These are phyloP conservation scores for Aechmea fasciata DNA, from an alignment of 176 grass and related monocot genomes.

Conservation along the genomic window DNA sequence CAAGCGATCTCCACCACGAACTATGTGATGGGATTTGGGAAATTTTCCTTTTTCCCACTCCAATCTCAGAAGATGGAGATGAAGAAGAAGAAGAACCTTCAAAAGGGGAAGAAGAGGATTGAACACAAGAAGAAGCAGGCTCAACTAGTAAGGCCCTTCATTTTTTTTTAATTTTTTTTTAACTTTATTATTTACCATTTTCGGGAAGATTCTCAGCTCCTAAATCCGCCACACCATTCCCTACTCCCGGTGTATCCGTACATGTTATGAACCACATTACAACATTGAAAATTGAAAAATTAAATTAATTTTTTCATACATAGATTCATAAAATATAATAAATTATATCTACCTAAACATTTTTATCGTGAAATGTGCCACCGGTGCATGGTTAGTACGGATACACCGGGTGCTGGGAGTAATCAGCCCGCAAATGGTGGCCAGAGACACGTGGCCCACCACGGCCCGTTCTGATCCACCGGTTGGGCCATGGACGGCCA, in stretches of 20 bases:
- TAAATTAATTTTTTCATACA: too few species aligned
- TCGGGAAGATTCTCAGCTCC: background rate
- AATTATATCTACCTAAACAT: too few species aligned
- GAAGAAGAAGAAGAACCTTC: background rate
- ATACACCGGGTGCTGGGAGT: too few species aligned
- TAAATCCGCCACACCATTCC: background rate
- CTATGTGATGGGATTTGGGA: too few species aligned
- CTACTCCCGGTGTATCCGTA: too few species aligned
- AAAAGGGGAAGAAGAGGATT: background rate
- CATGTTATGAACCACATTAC: too few species aligned
- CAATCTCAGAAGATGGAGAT: background rate
- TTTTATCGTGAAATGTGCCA: too few species aligned
- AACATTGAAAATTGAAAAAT: too few species aligned
- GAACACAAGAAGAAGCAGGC: background rate
- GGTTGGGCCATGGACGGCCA: background rate
- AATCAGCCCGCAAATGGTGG: background rate
- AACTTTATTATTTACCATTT: background rate
- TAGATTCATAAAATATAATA: too few species aligned
- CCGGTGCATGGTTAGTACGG: too few species aligned
- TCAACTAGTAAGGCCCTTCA: background rate
- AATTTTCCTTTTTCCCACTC: conserved; percentile 1
- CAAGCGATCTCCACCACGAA: too few species aligned
- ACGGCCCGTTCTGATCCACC: background rate
- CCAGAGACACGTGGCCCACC: background rate
- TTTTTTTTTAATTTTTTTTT: background rate